phyloP scores from a whole-genome alignment of 768 basidiomycete genomes.

The Melanogaster broomeanus region DNA sequence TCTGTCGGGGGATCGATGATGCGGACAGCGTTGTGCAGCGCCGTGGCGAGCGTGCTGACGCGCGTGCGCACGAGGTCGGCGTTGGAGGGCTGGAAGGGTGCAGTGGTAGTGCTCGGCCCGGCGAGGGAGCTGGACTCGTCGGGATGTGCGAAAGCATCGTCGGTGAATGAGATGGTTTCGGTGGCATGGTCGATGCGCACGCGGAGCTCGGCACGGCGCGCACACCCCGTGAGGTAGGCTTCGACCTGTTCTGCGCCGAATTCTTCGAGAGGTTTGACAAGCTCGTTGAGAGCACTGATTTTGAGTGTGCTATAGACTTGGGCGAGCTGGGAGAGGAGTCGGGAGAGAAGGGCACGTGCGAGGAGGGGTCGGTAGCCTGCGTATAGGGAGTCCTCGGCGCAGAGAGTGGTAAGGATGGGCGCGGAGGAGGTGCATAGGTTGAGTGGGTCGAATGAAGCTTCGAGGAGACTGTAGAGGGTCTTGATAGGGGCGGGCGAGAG shows the following conservation, averaged over 20 bases:
- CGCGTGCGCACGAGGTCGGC: slow-evolving; percentile 76
- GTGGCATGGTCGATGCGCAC: slow-evolving; percentile 88
- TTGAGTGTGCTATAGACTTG: slow-evolving; percentile 91
- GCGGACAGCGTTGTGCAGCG: slow-evolving; percentile 70
- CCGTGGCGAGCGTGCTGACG: slow-evolving; percentile 71
- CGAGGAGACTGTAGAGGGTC: slow-evolving; percentile 83
- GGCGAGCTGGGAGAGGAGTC: slow-evolving; percentile 86
- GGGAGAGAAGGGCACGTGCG: slow-evolving; percentile 87
- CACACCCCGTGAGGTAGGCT: slow-evolving; percentile 92
- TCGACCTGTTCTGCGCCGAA: slow-evolving; percentile 74
- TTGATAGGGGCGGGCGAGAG: slow-evolving; percentile 74
- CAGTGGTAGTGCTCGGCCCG: slow-evolving; percentile 11
- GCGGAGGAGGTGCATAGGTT: slow-evolving; percentile 77
- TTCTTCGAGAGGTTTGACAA: slow-evolving; percentile 74
- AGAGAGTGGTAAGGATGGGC: slow-evolving; percentile 70
- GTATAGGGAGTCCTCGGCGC: slow-evolving; percentile 48
- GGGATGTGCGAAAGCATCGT: slow-evolving; percentile 62
- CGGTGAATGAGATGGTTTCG: slow-evolving; percentile 82
- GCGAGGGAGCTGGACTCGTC: slow-evolving; percentile 37
- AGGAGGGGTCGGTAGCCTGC: slow-evolving; percentile 87
- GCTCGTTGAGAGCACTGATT: slow-evolving; percentile 71
- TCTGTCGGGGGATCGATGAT: slow-evolving; percentile 52
- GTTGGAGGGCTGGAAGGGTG: slow-evolving; percentile 65
- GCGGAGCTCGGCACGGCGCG: slow-evolving; percentile 80
- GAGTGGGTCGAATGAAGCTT: slow-evolving; percentile 92